These are phyloP conservation scores for Chytriomyces confervae DNA, from an alignment of 192 early-diverging fungal genomes.

Conservation along the genomic window DNA sequence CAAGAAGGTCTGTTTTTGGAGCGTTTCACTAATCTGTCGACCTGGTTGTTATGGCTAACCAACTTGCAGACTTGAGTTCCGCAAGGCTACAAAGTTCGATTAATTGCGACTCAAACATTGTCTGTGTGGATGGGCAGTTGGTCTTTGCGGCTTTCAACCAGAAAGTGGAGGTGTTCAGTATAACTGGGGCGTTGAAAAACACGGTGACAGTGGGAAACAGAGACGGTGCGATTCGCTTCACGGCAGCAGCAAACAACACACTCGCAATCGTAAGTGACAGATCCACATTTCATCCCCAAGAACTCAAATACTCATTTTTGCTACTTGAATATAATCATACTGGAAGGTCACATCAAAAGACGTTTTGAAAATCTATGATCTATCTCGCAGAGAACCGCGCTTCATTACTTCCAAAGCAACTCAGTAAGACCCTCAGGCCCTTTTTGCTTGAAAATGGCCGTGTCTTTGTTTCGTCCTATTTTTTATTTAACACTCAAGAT, in stretches of 20 bases:
- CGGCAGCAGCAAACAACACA: slow-evolving; percentile 17
- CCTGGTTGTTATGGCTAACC: not conserved
- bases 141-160: slow-evolving; percentile 34
- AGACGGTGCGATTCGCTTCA: slow-evolving; percentile 35
- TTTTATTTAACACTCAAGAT: slow-evolving; percentile 2
- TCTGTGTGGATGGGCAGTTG: slow-evolving; percentile 35
- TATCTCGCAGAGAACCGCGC: slow-evolving; percentile 36
- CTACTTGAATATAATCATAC: not conserved
- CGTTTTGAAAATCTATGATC: slow-evolving; percentile 45
- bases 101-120: slow-evolving; percentile 33
- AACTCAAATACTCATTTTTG: not conserved
- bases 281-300: not conserved
- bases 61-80: slow-evolving; percentile 10
- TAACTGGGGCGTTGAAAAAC: slow-evolving; percentile 35
- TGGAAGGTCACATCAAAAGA: slow-evolving; percentile 43
- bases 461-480: not conserved
- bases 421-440: slow-evolving; percentile 1
- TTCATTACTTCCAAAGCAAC: slow-evolving; percentile 34
- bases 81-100: slow-evolving; percentile 30
- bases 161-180: slow-evolving; percentile 44
- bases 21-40: not conserved
- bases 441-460: not conserved
- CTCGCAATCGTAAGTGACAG: slow-evolving; percentile 29
- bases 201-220: slow-evolving; percentile 24
- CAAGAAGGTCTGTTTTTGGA: slow-evolving; percentile 37